Conservation (phyloP, 2,329 filamentous ascomycete species). For the Reticulascus tulasneorum region DNA sequence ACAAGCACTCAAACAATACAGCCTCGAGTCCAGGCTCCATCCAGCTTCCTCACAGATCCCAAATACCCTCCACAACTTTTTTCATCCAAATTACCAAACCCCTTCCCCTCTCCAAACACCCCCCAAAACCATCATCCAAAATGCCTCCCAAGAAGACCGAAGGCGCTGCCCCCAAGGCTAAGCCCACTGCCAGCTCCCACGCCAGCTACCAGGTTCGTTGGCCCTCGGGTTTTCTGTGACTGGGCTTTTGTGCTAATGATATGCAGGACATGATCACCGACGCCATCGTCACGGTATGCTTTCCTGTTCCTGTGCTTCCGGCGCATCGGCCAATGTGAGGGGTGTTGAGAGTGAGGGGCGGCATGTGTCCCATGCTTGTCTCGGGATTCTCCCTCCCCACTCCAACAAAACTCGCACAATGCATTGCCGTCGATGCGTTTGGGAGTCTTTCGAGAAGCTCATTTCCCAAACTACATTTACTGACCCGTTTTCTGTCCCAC, state of each 20-base stretch:
- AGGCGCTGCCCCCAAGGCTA: slow-evolving; percentile 26
- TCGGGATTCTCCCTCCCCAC: too few relatives aligned
- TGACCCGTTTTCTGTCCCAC: slow-evolving; percentile 31
- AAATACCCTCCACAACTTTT: slow-evolving; percentile 15
- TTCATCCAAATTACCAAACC: slow-evolving; percentile 9
- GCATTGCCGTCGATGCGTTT: too few relatives aligned
- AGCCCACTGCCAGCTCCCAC: slow-evolving; percentile 40
- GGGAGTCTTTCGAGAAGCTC: too few relatives aligned
- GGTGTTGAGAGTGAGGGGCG: too few relatives aligned
- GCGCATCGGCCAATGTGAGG: slow-evolving; percentile 29
- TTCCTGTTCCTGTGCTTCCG: slow-evolving; percentile 25
- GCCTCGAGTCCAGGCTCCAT: slow-evolving; percentile 22
- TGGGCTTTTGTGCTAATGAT: slow-evolving; percentile 28
- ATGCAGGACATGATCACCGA: slow-evolving; percentile 59
- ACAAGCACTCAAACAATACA: too few relatives aligned
- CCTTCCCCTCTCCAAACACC: slow-evolving; percentile 16
- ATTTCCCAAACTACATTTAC: slow-evolving; percentile 20
- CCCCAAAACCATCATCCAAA: slow-evolving; percentile 27
- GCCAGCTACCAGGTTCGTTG: slow-evolving; percentile 56
- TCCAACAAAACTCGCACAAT: too few relatives aligned
- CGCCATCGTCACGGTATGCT: slow-evolving; percentile 57
- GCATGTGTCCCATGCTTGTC: too few relatives aligned
- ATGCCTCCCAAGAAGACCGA: slow-evolving; percentile 60
- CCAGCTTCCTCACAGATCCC: slow-evolving; percentile 16
- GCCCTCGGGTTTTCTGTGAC: slow-evolving; percentile 12